phyloP scores from a whole-genome alignment of 148 eudicot species.

The Nepenthes mirabilis region DNA sequence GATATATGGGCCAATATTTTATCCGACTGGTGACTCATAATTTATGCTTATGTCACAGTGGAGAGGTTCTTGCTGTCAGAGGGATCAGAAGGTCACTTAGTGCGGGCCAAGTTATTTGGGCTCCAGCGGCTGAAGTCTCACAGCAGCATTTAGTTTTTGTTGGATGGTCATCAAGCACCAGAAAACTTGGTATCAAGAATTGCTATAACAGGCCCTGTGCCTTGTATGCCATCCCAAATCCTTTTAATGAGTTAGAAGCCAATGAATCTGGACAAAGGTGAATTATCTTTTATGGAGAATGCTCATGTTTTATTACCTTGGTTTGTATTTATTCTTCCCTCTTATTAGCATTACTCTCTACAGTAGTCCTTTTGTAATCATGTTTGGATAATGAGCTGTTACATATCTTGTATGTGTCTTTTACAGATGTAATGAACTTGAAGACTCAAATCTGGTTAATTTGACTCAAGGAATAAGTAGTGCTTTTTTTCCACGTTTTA shows the following conservation, averaged over 20 bases:
- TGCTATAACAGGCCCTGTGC: slow-evolving; percentile 83
- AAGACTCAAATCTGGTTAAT: slow-evolving; percentile 22
- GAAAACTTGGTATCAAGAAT: slow-evolving; percentile 81
- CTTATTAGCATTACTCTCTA: neutral
- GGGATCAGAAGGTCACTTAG: slow-evolving; percentile 59
- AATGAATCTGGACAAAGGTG: slow-evolving; percentile 18
- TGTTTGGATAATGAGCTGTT: too few species aligned
- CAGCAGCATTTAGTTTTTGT: slow-evolving; percentile 65
- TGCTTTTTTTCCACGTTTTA: slow-evolving; percentile 72
- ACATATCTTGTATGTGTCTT: neutral
- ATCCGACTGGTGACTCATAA: too few species aligned
- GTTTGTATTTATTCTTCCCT: neutral
- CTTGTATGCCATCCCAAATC: slow-evolving; percentile 53
- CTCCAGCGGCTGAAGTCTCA: slow-evolving; percentile 39
- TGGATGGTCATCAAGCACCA: slow-evolving; percentile 57
- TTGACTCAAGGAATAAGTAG: slow-evolving; percentile 58
- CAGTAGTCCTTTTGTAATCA: too few species aligned
- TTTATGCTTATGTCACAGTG: slow-evolving; percentile 31
- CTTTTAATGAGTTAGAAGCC: slow-evolving; percentile 25
- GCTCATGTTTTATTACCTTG: neutral
- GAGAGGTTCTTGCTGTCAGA: slow-evolving; percentile 61
- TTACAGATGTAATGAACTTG: slow-evolving; percentile 17
- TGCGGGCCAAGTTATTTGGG: slow-evolving; percentile 88
- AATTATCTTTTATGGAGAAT: slow-evolving; percentile 5
- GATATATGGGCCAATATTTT: too few species aligned